A percentile compares a stretch with the other conserved stretches of the same genome.
These are phyloP conservation scores for Penicillium ochrochloron DNA, from an alignment of 495 filamentous ascomycete genomes.

Conservation along the genomic window DNA sequence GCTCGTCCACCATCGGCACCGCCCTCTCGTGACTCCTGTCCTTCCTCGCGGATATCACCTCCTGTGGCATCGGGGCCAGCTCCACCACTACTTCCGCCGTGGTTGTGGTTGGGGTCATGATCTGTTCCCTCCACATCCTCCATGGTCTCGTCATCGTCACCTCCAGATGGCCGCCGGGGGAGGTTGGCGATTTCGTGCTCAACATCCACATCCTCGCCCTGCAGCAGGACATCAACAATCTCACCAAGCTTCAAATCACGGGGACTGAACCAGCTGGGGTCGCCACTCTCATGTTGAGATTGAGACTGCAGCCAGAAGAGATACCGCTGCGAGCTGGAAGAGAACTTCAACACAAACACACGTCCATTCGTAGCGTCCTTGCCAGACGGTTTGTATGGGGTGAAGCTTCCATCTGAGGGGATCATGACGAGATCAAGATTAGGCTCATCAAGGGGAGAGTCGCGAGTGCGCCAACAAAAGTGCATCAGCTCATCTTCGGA, in stretches of 20 bases:
- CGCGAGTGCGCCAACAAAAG: slow-evolving; percentile 90
- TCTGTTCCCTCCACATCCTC: slow-evolving; percentile 74
- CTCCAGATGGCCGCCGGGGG: slow-evolving; percentile 52
- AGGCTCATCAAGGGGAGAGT: slow-evolving; percentile 64
- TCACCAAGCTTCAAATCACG: slow-evolving; percentile 81
- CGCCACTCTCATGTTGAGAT: slow-evolving; percentile 72
- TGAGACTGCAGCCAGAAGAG: slow-evolving; percentile 97
- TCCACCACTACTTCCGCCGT: slow-evolving; percentile 69
- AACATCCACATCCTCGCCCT: slow-evolving; percentile 89
- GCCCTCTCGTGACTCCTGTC: slow-evolving; percentile 82
- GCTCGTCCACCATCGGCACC: slow-evolving; percentile 97
- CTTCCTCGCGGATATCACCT: slow-evolving; percentile 88
- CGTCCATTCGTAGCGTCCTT: slow-evolving; percentile 79
- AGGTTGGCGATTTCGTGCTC: slow-evolving; percentile 72
- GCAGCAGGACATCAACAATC: slow-evolving; percentile 80
- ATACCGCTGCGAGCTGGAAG: slow-evolving; percentile 86
- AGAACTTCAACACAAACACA: slow-evolving; percentile 92
- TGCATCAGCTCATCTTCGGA: slow-evolving; percentile 92
- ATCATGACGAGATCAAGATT: slow-evolving; percentile 88
- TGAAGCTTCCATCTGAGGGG: slow-evolving; percentile 84
- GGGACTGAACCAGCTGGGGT: slow-evolving; percentile 76
- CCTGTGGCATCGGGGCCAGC: slow-evolving; percentile 86
- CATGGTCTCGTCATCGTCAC: slow-evolving; percentile 78
- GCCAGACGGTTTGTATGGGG: slow-evolving; percentile 68
- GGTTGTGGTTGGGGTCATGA: slow-evolving; percentile 60